Evolutionary conservation across 257 asterid species (phyloP).

Genomic region (Nemophila menziesii): DNA sequence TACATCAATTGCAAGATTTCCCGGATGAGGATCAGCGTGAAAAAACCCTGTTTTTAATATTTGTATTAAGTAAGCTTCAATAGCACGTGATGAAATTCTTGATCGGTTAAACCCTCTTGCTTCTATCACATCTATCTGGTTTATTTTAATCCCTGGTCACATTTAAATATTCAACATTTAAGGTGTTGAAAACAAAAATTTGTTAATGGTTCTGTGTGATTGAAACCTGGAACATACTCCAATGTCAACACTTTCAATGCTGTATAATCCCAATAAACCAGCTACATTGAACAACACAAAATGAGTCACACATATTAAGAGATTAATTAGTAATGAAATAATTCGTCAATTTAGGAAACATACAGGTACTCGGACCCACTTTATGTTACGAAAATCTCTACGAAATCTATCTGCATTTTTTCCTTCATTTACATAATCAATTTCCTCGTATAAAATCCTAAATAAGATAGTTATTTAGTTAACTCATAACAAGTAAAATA

Average conservation of each 20-base stretch:
- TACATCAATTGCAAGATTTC: constrained; percentile 87
- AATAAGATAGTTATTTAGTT: constrained; percentile 2
- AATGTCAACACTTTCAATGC: constrained; percentile 73
- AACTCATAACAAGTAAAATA: not conserved
- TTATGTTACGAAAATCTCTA: constrained; percentile 85
- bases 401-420: constrained; percentile 94
- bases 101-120: constrained; percentile 64
- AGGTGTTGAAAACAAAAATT: no score
- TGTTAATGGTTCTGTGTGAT: constrained; percentile 7
- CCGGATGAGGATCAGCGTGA: constrained; percentile 99
- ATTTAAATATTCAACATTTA: not conserved
- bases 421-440: constrained; percentile 93
- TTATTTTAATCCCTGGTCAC: constrained; percentile 70
- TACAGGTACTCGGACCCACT: constrained; percentile 99
- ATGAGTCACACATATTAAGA: no score
- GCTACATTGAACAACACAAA: constrained; percentile 26
- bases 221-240: constrained; percentile 88
- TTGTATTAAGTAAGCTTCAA: constrained; percentile 97
- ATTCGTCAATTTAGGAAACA: constrained; percentile 24
- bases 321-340: not conserved
- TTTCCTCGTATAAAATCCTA: constrained; percentile 94
- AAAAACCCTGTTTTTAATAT: constrained; percentile 92
- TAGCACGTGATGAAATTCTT: constrained; percentile 68
- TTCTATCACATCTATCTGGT: constrained; percentile 54
- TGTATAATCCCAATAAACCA: constrained; percentile 91